Conservation (phyloP, 441 rosid species). For the Geranium incanum region DNA sequence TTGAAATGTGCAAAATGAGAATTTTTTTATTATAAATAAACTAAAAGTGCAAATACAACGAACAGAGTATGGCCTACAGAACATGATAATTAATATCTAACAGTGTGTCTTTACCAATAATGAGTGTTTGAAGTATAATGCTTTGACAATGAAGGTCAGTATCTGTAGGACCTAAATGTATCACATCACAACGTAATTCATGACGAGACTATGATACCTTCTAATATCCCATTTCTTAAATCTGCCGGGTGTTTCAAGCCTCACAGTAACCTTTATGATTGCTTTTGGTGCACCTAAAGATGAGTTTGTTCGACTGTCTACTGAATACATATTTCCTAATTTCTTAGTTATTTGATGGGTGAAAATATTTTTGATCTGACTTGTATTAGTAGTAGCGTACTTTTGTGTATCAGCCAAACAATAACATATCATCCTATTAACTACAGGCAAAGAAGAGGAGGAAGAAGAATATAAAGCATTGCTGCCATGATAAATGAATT, state of each 20-base stretch:
- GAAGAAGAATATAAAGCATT: too few species aligned
- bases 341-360: background rate
- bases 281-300: background rate
- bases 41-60: background rate
- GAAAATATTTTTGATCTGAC: background rate
- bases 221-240: background rate
- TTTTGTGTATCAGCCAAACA: background rate
- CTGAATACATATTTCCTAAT: background rate
- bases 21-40: too few species aligned
- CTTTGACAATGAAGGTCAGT: too few species aligned
- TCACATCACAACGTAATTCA: background rate
- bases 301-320: background rate
- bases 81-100: too few species aligned
- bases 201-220: background rate
- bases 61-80: background rate
- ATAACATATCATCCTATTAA: background rate
- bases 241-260: background rate
- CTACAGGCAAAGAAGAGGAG: background rate
- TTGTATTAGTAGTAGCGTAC: background rate
- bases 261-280: background rate
- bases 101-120: too few species aligned
- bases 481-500: background rate
- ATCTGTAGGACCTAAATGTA: background rate
- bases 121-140: too few species aligned
- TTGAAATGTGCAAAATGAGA: background rate